Conservation (phyloP, 768 basidiomycete genomes). For the Russula ochroleuca region DNA sequence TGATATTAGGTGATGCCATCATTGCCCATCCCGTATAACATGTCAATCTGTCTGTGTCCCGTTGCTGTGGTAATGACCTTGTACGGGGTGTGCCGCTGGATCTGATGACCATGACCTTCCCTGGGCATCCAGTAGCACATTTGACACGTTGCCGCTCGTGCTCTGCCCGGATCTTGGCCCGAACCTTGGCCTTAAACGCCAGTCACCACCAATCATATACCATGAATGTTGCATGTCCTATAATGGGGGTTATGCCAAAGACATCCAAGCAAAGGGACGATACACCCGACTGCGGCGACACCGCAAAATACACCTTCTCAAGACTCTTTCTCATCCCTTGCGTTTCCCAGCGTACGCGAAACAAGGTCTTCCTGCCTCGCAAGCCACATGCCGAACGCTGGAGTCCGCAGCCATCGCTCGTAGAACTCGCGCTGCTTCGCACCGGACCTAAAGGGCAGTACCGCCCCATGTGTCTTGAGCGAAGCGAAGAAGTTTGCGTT, state of each 20-base stretch:
- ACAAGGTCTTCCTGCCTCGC: constrained; percentile 72
- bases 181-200: not conserved
- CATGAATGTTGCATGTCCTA: not conserved
- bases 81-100: not conserved
- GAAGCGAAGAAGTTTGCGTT: constrained; percentile 64
- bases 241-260: not conserved
- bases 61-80: not conserved
- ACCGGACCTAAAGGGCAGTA: constrained; percentile 69
- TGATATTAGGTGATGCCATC: not conserved
- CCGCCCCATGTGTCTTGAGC: constrained; percentile 62
- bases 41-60: not conserved
- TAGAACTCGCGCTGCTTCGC: constrained; percentile 70
- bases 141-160: not conserved
- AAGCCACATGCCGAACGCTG: constrained; percentile 77
- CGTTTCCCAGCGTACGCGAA: constrained; percentile 44
- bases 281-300: not conserved
- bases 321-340: not conserved
- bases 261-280: not conserved
- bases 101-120: not conserved
- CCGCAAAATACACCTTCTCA: not conserved
- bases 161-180: constrained; percentile 1
- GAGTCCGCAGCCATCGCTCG: constrained; percentile 67
- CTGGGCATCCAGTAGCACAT: not conserved
- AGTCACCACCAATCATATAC: not conserved
- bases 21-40: not conserved